Evolutionary conservation across 176 grass and related monocot species (phyloP), one percentile per base, ranked within the genome.

Genomic region (Ensete ventricosum): DNA sequence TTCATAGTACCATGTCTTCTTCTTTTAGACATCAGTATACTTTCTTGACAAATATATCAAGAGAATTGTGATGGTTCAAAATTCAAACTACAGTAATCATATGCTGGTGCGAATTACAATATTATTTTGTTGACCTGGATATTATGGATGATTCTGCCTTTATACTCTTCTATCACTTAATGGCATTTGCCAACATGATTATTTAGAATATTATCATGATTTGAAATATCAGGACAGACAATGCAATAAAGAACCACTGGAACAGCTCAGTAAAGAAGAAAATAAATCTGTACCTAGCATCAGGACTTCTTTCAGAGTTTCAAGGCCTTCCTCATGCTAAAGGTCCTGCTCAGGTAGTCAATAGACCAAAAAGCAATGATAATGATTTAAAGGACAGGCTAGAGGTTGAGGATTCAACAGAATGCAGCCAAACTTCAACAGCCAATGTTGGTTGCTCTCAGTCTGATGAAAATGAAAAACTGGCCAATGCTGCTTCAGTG

Each of bases 231-330:
- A 99, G 95, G 88, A 89, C 95, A 21, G 95, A 99, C 52, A 99
- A 99, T 83, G 81, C 95, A 26, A 99, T 99, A 62, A 99, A 99
- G 86, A 99, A 99, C 76, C 95, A 99, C 21, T 99, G 95, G 95
- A 91, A 99, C 78, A 99, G 95, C 82, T 91, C 95, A 7, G 95
- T 99, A 53, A 94, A 89, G 88, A 99, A 99, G 89, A 99, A 99
- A 76, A n/a, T 99, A 69, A 83, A 87, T 67, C 91, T 90, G 14
- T 99, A 99, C 64, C 71, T 87, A 49, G 74, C 95, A 79, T 82
- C 84, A 76, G 95, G 88, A 69, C 84, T 99, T 76, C 84, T 99
- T 53, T 79, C 88, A 74, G 80, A 91, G 71, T 84, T 81, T 10
- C 82, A 83, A 3, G 76, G 82, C 49, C 82, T 91, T 57, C 80